Conservation (phyloP, 495 filamentous ascomycete species). For the Eremomyces bilateralis region DNA sequence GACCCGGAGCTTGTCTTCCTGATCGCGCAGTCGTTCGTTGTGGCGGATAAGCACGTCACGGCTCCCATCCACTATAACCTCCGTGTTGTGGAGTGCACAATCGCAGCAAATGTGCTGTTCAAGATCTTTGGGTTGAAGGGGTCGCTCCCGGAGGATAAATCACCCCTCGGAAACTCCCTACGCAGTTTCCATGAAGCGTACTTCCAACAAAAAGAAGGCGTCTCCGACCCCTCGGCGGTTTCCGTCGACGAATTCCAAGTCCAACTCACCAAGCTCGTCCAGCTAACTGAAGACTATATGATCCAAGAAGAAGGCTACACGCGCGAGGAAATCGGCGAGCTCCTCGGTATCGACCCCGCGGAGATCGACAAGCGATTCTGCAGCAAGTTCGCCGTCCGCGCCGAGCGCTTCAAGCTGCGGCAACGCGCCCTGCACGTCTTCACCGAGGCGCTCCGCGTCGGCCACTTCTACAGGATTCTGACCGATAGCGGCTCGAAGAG, state of each 20-base stretch:
- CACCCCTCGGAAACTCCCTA: conserved; percentile 64
- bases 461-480: conserved; percentile 59
- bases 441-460: conserved; percentile 67
- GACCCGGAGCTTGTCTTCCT: conserved; percentile 73
- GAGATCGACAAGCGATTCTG: conserved; percentile 57
- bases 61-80: conserved; percentile 90
- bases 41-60: conserved; percentile 82
- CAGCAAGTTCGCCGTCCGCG: conserved; percentile 67
- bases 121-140: conserved; percentile 33
- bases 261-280: conserved; percentile 48
- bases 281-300: conserved; percentile 39
- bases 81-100: conserved; percentile 80
- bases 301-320: conserved; percentile 67
- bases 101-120: conserved; percentile 60
- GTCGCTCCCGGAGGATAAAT: conserved; percentile 50
- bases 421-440: conserved; percentile 81
- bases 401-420: conserved; percentile 68
- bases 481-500: conserved; percentile 20
- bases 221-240: conserved; percentile 19
- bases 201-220: conserved; percentile 38
- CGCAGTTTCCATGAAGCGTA: conserved; percentile 70
- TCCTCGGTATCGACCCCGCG: conserved; percentile 42
- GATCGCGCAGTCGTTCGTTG: conserved; percentile 83
- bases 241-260: conserved; percentile 26
- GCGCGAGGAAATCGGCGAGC: conserved; percentile 58